These are phyloP conservation scores for Kernera saxatilis DNA, from an alignment of 345 rosid genomes.

Conservation along the genomic window DNA sequence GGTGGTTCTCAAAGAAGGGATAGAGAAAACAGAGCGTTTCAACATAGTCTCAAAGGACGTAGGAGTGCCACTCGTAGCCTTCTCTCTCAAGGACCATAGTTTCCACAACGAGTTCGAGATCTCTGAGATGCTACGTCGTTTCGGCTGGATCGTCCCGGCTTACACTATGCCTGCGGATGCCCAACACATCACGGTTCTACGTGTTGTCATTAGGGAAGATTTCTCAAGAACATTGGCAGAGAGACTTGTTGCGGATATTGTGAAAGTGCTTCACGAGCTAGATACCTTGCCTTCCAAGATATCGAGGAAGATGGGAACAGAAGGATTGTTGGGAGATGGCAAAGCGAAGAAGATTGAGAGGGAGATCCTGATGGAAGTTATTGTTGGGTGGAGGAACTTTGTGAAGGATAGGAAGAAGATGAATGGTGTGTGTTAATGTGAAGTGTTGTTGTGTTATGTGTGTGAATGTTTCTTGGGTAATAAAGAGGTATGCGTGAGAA, in stretches of 20 bases:
- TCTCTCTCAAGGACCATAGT: slow-evolving; percentile 72
- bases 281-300: slow-evolving; percentile 41
- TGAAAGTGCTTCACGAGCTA: slow-evolving; percentile 51
- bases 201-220: slow-evolving; percentile 88
- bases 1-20: slow-evolving; percentile 58
- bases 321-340: not conserved
- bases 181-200: slow-evolving; percentile 79
- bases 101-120: slow-evolving; percentile 71
- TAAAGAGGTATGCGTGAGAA: not conserved
- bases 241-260: slow-evolving; percentile 59
- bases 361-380: slow-evolving; percentile 47
- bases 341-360: slow-evolving; percentile 38
- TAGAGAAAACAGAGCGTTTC: slow-evolving; percentile 67
- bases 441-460: not conserved
- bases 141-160: slow-evolving; percentile 95
- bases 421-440: slow-evolving; percentile 38
- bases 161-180: slow-evolving; percentile 92
- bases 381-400: slow-evolving; percentile 51
- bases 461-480: not conserved
- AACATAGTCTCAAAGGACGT: slow-evolving; percentile 73
- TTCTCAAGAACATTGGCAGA: slow-evolving; percentile 88
- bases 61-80: slow-evolving; percentile 88
- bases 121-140: slow-evolving; percentile 73
- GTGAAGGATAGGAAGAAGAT: slow-evolving; percentile 40
- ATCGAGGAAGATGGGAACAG: slow-evolving; percentile 21